phyloP scores from a whole-genome alignment of 371 early-diverging fungal species.

The Syncephalastrum sp. region DNA sequence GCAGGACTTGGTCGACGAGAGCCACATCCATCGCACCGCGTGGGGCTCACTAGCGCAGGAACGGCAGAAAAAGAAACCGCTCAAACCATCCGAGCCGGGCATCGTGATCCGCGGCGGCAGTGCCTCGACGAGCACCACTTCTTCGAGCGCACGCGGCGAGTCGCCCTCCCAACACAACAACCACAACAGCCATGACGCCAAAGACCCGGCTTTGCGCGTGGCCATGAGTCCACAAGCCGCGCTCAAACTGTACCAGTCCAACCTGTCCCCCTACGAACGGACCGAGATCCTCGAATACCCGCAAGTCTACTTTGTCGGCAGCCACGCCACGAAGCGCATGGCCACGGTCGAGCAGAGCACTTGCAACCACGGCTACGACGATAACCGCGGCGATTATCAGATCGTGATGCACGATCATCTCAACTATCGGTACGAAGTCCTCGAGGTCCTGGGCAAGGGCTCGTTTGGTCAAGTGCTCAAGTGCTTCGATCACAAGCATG shows the following conservation, averaged over 20 bases:
- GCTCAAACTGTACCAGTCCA: constrained; percentile 58
- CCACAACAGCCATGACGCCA: constrained; percentile 1
- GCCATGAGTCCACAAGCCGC: constrained; percentile 51
- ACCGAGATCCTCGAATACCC: constrained; percentile 79
- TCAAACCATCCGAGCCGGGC: background rate
- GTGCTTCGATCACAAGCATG: constrained; percentile 76
- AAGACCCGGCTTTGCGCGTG: constrained; percentile 25
- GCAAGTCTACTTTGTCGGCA: constrained; percentile 86
- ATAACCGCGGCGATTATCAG: constrained; percentile 81
- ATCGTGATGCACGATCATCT: constrained; percentile 77
- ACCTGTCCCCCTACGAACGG: constrained; percentile 78
- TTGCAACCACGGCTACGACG: constrained; percentile 79
- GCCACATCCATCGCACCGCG: background rate
- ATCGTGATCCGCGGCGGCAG: constrained; percentile 22
- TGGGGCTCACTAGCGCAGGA: constrained; percentile 2
- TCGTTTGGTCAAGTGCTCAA: constrained; percentile 91
- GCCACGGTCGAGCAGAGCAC: constrained; percentile 42
- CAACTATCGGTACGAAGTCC: constrained; percentile 80
- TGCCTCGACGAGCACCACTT: constrained; percentile 13
- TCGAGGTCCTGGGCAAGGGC: constrained; percentile 83
- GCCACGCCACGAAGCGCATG: constrained; percentile 58
- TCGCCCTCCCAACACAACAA: background rate
- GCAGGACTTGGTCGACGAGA: constrained; percentile 19
- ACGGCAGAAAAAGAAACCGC: background rate
- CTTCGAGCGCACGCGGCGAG: constrained; percentile 13